Evolutionary conservation across 1,284 basidiomycete genomes (phyloP).

Genomic region (Austroboletus rostrupii): DNA sequence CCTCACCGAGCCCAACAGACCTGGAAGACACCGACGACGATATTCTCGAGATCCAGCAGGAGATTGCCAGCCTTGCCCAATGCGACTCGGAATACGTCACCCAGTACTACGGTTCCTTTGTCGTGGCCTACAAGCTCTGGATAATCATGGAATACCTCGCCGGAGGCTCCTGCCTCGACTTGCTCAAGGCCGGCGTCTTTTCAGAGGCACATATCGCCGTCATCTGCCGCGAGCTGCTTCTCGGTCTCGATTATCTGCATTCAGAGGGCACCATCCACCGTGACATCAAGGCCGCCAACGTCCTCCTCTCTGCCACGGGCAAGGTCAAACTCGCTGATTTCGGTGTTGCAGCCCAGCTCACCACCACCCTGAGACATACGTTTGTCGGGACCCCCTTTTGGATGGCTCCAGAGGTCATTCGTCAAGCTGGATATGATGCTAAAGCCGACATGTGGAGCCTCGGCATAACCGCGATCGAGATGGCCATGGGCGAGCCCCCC

Average conservation of each 20-base stretch:
- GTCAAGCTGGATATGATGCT: slow-evolving; percentile 93
- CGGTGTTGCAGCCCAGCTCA: slow-evolving; percentile 91
- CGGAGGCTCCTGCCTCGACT: slow-evolving; percentile 95
- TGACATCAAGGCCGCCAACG: slow-evolving; percentile 98
- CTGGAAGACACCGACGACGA: slow-evolving; percentile 91
- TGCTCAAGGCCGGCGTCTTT: slow-evolving; percentile 89
- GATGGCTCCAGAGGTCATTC: slow-evolving; percentile 98
- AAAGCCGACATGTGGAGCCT: slow-evolving; percentile 97
- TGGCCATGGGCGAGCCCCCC: slow-evolving; percentile 93
- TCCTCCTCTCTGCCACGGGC: slow-evolving; percentile 85
- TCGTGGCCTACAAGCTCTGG: slow-evolving; percentile 96
- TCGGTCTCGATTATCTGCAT: slow-evolving; percentile 95
- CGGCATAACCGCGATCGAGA: slow-evolving; percentile 94
- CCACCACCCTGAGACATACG: slow-evolving; percentile 84
- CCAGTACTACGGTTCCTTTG: slow-evolving; percentile 94
- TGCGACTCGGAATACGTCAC: slow-evolving; percentile 97
- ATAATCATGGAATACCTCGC: slow-evolving; percentile 99
- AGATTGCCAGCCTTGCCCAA: slow-evolving; percentile 92
- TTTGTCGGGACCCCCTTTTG: slow-evolving; percentile 96
- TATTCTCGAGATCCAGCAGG: slow-evolving; percentile 95
- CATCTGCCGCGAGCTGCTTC: slow-evolving; percentile 87
- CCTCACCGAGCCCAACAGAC: slow-evolving; percentile 41
- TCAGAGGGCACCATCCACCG: slow-evolving; percentile 94
- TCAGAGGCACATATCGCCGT: slow-evolving; percentile 92
- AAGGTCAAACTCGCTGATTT: slow-evolving; percentile 98